Evolutionary conservation across 2,329 filamentous ascomycete species (phyloP).

Genomic region (Nemania sp.): DNA sequence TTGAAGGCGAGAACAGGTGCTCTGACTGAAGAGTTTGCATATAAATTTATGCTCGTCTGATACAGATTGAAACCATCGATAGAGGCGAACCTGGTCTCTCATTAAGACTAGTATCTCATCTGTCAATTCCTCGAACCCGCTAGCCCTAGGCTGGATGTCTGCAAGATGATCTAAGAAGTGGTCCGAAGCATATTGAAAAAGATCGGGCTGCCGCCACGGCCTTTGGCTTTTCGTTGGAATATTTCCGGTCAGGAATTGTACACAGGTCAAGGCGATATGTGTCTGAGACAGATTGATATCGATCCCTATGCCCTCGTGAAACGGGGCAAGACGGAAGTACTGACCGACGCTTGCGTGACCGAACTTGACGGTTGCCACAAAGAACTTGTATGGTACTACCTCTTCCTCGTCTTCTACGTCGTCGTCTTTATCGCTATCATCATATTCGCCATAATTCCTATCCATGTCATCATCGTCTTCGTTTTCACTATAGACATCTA

Average conservation of each 20-base stretch:
- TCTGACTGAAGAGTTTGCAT: not conserved
- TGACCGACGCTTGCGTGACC: not conserved
- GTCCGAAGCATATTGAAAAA: not conserved
- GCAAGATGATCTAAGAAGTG: not conserved
- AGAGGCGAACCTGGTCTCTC: not conserved
- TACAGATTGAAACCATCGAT: not conserved
- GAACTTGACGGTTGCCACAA: not conserved
- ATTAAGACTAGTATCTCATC: not conserved
- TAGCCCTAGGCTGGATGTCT: not conserved
- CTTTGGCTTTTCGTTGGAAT: not conserved
- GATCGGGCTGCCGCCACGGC: not conserved
- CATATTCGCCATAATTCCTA: not conserved
- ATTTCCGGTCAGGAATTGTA: not conserved
- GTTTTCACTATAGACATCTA: not conserved
- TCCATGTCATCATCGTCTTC: not conserved
- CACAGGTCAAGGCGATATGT: not conserved
- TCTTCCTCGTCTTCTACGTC: no score
- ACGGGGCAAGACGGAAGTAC: not conserved
- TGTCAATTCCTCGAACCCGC: not conserved
- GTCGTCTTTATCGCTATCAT: no score
- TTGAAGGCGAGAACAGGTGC: not conserved
- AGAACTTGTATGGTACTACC: not conserved
- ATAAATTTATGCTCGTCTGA: not conserved
- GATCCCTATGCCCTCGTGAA: not conserved
- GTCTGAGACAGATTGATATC: not conserved